These are phyloP conservation scores for Trametes punicea DNA, from an alignment of 768 basidiomycete species.

Conservation along the genomic window DNA sequence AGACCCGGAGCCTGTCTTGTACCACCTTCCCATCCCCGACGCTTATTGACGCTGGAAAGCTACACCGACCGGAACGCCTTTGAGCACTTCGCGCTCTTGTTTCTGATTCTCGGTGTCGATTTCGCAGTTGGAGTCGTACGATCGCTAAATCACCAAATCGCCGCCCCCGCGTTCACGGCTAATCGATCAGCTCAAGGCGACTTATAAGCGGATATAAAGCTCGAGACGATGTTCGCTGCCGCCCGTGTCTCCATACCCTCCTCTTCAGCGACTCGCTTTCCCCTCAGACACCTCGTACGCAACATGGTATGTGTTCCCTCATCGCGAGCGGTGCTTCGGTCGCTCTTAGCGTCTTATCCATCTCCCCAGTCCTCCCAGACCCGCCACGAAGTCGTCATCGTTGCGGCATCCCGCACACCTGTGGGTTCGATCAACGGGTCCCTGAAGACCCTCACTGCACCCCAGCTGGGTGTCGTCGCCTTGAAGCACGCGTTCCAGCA, in stretches of 20 bases:
- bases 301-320: constrained; percentile 27
- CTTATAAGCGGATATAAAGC: constrained; percentile 22
- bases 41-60: neutral
- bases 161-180: constrained; percentile 18
- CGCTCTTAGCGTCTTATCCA: constrained; percentile 29
- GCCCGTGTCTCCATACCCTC: constrained; percentile 29
- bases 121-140: constrained; percentile 21
- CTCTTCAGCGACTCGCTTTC: constrained; percentile 36
- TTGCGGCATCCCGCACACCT: constrained; percentile 90
- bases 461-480: constrained; percentile 85
- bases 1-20: neutral
- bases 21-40: neutral
- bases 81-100: neutral
- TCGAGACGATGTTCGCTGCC: constrained; percentile 21
- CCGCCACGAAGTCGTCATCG: constrained; percentile 82
- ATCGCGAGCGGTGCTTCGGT: neutral
- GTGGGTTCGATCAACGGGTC: constrained; percentile 90
- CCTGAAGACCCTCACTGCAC: constrained; percentile 84
- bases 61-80: constrained; percentile 11
- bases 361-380: constrained; percentile 32
- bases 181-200: constrained; percentile 19
- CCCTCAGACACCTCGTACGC: constrained; percentile 26
- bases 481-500: constrained; percentile 87
- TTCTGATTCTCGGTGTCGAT: neutral
- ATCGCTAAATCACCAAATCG: constrained; percentile 16